These are phyloP conservation scores for Trichoderma sp. DNA, from an alignment of 2,329 filamentous ascomycete species.

Conservation along the genomic window DNA sequence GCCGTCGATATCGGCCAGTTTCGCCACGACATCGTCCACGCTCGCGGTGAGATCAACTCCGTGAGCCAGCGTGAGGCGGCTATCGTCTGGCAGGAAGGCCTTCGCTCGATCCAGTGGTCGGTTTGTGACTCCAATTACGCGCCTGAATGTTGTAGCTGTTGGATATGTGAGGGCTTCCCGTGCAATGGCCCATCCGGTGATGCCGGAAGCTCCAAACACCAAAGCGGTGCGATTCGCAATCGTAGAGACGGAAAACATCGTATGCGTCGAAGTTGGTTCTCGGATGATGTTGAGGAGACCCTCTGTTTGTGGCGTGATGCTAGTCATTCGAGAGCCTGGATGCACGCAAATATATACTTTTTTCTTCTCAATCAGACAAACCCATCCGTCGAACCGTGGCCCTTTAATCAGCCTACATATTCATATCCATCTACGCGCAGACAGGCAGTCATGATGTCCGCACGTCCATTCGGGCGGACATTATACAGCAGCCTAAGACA, in stretches of 20 bases:
- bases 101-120: slow-evolving; percentile 4
- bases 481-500: not conserved
- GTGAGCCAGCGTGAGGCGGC: slow-evolving; percentile 5
- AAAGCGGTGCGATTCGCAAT: slow-evolving; percentile 16
- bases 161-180: slow-evolving; percentile 22
- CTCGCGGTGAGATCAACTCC: slow-evolving; percentile 15
- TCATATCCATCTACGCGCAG: not conserved
- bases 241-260: slow-evolving; percentile 2
- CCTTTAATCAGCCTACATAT: not conserved
- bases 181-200: slow-evolving; percentile 24
- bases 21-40: slow-evolving; percentile 20
- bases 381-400: too few species aligned
- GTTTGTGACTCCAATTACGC: slow-evolving; percentile 20
- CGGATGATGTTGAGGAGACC: not conserved
- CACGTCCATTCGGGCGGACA: not conserved
- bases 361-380: too few species aligned
- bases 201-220: slow-evolving; percentile 25
- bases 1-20: slow-evolving; percentile 12
- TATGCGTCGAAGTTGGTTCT: not conserved
- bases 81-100: slow-evolving; percentile 14
- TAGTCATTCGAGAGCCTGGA: not conserved
- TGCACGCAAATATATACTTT: not conserved
- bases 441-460: not conserved
- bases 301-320: not conserved
- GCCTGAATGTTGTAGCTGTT: not conserved